phyloP scores from a whole-genome alignment of 2,329 filamentous ascomycete species.

The Cercospora sp. region DNA sequence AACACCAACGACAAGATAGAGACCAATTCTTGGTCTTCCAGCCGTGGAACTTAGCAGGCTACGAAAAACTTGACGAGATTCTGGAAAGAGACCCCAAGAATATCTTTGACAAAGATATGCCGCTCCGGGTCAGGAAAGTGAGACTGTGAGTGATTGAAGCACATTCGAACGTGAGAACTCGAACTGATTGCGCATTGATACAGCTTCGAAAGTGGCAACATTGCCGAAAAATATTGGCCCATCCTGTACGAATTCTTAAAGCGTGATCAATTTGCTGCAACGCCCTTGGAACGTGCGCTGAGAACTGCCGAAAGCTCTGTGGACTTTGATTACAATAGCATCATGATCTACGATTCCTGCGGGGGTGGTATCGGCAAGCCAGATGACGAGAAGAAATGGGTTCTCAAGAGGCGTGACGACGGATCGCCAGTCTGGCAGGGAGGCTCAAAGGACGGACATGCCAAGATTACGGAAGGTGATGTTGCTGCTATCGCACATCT shows the following conservation, averaged over 20 bases:
- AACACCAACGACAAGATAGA: conserved; percentile 25
- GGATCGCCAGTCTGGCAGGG: not conserved
- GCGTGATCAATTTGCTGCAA: not conserved
- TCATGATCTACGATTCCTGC: conserved; percentile 11
- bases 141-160: not conserved
- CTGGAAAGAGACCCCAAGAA: conserved; percentile 8
- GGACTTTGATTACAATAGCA: conserved; percentile 10
- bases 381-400: not conserved
- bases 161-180: not conserved
- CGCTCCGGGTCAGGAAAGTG: not conserved
- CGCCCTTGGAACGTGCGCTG: no score
- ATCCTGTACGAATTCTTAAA: not conserved
- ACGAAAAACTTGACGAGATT: not conserved
- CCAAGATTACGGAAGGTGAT: conserved; percentile 9
- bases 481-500: conserved; percentile 5
- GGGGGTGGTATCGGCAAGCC: not conserved
- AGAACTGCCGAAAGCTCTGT: not conserved
- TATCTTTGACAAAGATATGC: not conserved
- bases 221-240: not conserved
- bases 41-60: conserved; percentile 16
- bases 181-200: not conserved
- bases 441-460: not conserved
- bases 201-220: not conserved
- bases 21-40: conserved; percentile 17
- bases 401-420: not conserved